Evolutionary conservation across 2,329 filamentous ascomycete genomes (phyloP), one percentile per base, ranked within the genome.

Genomic region (Alternaria sp.): DNA sequence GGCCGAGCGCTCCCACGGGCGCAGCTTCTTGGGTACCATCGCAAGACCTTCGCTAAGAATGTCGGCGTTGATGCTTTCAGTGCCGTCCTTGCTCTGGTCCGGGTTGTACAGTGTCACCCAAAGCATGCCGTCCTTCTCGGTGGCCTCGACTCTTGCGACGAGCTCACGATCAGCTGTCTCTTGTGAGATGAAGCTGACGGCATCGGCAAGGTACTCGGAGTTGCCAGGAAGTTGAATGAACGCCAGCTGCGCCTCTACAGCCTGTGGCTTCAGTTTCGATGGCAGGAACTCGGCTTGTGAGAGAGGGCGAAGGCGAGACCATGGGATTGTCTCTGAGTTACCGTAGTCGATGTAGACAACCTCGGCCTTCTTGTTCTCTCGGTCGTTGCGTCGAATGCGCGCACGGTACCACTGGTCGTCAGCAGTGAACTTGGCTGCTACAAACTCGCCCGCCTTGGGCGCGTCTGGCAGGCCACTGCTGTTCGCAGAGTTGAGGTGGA

Each of bases 361-460:
- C 81, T 99, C 96, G 23, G 93, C 91, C 72, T 92, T 89, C 86
- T 86, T 93, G 74, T 90, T 90, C 9, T 94, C 87, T 66, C 96
- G 93, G 83, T 99, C 96, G 81, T 98, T 97, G 77, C 94, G 90
- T 66, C 94, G 91, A 65, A 99, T 89, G 65, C 90, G 91, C 30
- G 92, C 96, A 65, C 96, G 92, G 84, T 99, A 99, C 95, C 95
- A 99, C 71, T 96, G 89, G 63, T 90, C 89, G 77, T 99, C 96
- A 56, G 90, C 90, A 7, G 90, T 91, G 84, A 98, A 99, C 78
- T 92, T 91, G 73, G 95, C 95, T 2, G 95, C 91, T 25, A 99
- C 95, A 64, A 91, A 90, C 69, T 98, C 94, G 67, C 96, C 96
- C 1, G 93, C 89, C 85, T 97, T 97, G 65, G 96, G 95, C 19